Evolutionary conservation across 1,284 basidiomycete genomes (phyloP).

Genomic region (Malassezia obtusa): DNA sequence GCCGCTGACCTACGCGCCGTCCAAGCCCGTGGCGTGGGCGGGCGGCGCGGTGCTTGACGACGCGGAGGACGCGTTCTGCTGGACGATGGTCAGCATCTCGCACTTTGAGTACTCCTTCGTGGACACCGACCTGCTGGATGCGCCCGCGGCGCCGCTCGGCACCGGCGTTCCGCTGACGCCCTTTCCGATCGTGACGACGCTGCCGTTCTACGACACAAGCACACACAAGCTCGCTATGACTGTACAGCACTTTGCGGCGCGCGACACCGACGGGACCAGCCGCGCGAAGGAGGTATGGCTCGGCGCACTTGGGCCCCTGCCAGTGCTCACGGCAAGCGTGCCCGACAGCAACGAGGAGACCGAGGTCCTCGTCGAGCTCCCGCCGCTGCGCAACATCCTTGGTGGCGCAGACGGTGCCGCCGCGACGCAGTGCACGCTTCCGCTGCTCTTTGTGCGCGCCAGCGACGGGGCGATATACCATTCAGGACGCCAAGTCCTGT

Average conservation of each 20-base stretch:
- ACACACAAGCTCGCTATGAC: constrained; percentile 69
- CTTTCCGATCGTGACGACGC: constrained; percentile 72
- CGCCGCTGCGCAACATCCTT: constrained; percentile 22
- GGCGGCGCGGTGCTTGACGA: constrained; percentile 61
- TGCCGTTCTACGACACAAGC: constrained; percentile 63
- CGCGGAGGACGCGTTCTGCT: constrained; percentile 86
- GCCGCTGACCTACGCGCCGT: constrained; percentile 6
- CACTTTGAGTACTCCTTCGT: constrained; percentile 92
- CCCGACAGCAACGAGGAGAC: constrained; percentile 18
- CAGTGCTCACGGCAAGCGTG: background rate
- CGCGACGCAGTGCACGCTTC: constrained; percentile 23
- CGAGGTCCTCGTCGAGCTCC: constrained; percentile 26
- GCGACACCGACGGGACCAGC: background rate
- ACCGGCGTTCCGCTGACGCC: constrained; percentile 57
- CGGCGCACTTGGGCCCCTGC: constrained; percentile 72
- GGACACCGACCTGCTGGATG: constrained; percentile 70
- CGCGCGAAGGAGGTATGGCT: constrained; percentile 73
- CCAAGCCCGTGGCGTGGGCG: background rate
- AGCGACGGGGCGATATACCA: constrained; percentile 39
- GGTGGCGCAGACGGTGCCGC: background rate
- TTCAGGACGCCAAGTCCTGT: constrained; percentile 31
- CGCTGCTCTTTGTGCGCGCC: constrained; percentile 40
- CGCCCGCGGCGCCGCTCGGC: constrained; percentile 59
- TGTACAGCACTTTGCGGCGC: constrained; percentile 56
- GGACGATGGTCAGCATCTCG: constrained; percentile 89